These are phyloP conservation scores for Domatiomyces catenatus DNA, from an alignment of 2,329 filamentous ascomycete genomes.

Conservation along the genomic window DNA sequence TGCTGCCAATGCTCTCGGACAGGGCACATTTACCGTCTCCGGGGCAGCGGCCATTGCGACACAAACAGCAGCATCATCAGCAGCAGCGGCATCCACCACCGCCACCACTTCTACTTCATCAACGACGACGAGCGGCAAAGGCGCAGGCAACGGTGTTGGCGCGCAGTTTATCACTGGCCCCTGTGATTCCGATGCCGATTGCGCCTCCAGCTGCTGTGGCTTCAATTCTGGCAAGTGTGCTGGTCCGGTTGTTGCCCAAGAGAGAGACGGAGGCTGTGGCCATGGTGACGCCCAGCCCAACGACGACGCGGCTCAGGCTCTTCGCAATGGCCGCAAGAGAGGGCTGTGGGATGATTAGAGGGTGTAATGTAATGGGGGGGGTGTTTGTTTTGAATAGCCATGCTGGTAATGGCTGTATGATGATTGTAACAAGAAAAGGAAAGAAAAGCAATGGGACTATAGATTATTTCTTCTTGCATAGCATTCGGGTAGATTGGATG, in stretches of 20 bases:
- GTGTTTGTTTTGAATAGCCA: not conserved
- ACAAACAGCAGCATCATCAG: not conserved
- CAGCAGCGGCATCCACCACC: not conserved
- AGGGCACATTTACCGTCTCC: not conserved
- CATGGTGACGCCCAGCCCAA: conserved; percentile 17
- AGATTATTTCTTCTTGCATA: too few species aligned
- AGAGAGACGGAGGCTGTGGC: conserved; percentile 18
- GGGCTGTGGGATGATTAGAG: not conserved
- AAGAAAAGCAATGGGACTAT: not conserved
- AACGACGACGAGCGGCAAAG: conserved; percentile 1
- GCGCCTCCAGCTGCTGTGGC: conserved; percentile 24
- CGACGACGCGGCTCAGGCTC: conserved; percentile 14
- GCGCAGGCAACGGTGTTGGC: conserved; percentile 21
- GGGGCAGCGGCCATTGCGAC: not conserved
- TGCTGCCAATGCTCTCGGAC: conserved; percentile 12
- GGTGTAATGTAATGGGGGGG: not conserved
- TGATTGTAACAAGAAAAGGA: not conserved
- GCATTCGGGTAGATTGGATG: too few species aligned
- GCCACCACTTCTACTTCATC: not conserved
- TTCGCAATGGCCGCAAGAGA: conserved; percentile 3
- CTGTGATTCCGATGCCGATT: conserved; percentile 17
- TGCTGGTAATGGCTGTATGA: not conserved
- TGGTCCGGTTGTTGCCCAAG: conserved; percentile 15
- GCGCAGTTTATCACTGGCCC: conserved; percentile 20
- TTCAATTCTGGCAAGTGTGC: conserved; percentile 23